Conservation (phyloP, 2,329 filamentous ascomycete genomes). For the Dactylonectria macrodidyma region DNA sequence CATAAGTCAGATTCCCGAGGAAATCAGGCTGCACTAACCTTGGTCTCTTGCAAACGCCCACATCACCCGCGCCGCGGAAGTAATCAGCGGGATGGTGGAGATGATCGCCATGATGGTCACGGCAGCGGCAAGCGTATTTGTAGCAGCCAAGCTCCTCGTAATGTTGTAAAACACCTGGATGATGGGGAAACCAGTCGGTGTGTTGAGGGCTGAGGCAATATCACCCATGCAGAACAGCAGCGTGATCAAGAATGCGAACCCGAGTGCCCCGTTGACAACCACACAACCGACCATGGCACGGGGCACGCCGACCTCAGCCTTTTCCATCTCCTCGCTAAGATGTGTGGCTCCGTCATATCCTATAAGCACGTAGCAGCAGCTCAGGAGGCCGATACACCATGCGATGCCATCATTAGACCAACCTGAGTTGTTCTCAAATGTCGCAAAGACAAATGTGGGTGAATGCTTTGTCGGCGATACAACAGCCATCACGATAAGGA, state of each 20-base stretch:
- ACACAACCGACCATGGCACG: constrained; percentile 35
- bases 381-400: constrained; percentile 40
- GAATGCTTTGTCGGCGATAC: constrained; percentile 32
- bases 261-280: constrained; percentile 31
- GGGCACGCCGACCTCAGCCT: constrained; percentile 28
- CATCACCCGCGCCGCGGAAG: constrained; percentile 36
- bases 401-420: constrained; percentile 34
- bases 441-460: constrained; percentile 31
- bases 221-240: constrained; percentile 40
- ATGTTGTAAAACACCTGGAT: constrained; percentile 36
- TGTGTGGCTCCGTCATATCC: constrained; percentile 40
- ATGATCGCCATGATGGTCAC: constrained; percentile 32
- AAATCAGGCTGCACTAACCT: constrained; percentile 10
- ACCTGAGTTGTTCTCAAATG: constrained; percentile 39
- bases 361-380: constrained; percentile 38
- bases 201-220: constrained; percentile 19
- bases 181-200: constrained; percentile 35
- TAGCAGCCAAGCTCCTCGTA: constrained; percentile 17
- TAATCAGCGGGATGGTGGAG: constrained; percentile 32
- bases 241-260: constrained; percentile 32
- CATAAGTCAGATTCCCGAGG: too few species aligned
- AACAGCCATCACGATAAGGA: constrained; percentile 30
- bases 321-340: constrained; percentile 40
- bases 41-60: constrained; percentile 41
- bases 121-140: constrained; percentile 17